phyloP scores from a whole-genome alignment of 495 filamentous ascomycete species.

The Trichoderma gamsii region DNA sequence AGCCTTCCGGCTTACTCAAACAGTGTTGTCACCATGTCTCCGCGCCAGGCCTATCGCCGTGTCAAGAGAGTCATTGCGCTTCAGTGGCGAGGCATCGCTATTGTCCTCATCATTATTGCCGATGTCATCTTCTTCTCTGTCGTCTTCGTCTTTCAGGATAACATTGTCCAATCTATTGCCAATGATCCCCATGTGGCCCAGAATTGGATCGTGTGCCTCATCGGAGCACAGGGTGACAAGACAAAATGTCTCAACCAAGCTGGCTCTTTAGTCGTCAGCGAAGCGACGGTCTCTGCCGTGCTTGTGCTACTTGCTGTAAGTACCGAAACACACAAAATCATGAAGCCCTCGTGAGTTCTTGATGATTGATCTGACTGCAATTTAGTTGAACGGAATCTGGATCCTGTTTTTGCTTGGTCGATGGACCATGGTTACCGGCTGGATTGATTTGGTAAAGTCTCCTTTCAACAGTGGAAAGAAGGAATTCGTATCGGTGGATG shows the following conservation, averaged over 20 bases:
- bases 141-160: conserved; percentile 81
- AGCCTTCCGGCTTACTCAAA: conserved; percentile 69
- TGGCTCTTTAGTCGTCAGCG: conserved; percentile 54
- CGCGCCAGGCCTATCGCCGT: conserved; percentile 80
- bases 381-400: conserved; percentile 77
- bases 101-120: conserved; percentile 78
- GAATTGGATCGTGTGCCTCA: conserved; percentile 68
- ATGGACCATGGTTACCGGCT: conserved; percentile 74
- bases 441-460: conserved; percentile 59
- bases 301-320: conserved; percentile 74
- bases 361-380: conserved; percentile 14
- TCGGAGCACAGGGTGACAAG: conserved; percentile 53
- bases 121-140: conserved; percentile 90
- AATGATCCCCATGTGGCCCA: conserved; percentile 47
- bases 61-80: conserved; percentile 80
- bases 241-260: conserved; percentile 56
- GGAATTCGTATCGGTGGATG: conserved; percentile 89
- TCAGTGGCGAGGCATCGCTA: conserved; percentile 86
- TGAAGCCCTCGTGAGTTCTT: neutral
- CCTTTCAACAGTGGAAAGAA: conserved; percentile 38
- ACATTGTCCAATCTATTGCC: conserved; percentile 50
- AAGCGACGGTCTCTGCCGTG: conserved; percentile 74
- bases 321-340: conserved; percentile 10
- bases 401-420: conserved; percentile 73
- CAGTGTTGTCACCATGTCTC: conserved; percentile 76